Evolutionary conservation across 73 alveolate genomes (phyloP).

Genomic region (Tetrahymena malaccensis): DNA sequence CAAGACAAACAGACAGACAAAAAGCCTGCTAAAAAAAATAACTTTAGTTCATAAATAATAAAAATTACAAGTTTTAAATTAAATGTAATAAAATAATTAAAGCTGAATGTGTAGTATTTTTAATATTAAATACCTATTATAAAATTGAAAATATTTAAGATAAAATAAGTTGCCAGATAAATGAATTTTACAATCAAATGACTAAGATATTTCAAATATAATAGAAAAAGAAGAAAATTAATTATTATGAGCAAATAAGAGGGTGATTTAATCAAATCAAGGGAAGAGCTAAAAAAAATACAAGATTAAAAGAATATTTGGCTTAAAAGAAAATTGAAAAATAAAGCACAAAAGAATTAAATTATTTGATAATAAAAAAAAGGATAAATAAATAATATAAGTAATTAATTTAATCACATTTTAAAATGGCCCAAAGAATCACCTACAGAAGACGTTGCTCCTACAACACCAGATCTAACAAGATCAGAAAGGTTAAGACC

Average conservation of each 20-base stretch:
- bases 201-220: background rate
- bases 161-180: background rate
- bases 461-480: slow-evolving; percentile 41
- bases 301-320: background rate
- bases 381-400: background rate
- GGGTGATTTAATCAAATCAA: background rate
- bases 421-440: slow-evolving; percentile 47
- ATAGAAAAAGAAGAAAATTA: background rate
- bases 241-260: background rate
- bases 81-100: background rate
- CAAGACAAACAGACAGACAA: too few species aligned
- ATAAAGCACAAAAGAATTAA: background rate
- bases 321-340: background rate
- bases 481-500: slow-evolving; percentile 44
- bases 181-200: background rate
- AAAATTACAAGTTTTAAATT: too few species aligned
- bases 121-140: background rate
- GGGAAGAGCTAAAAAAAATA: background rate
- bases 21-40: too few species aligned
- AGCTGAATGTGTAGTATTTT: background rate
- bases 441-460: slow-evolving; percentile 40
- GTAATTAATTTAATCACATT: background rate
- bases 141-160: background rate
- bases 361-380: background rate
- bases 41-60: too few species aligned